phyloP scores from a whole-genome alignment of 352 stramenopile species.

The Phytophthora cactorum region DNA sequence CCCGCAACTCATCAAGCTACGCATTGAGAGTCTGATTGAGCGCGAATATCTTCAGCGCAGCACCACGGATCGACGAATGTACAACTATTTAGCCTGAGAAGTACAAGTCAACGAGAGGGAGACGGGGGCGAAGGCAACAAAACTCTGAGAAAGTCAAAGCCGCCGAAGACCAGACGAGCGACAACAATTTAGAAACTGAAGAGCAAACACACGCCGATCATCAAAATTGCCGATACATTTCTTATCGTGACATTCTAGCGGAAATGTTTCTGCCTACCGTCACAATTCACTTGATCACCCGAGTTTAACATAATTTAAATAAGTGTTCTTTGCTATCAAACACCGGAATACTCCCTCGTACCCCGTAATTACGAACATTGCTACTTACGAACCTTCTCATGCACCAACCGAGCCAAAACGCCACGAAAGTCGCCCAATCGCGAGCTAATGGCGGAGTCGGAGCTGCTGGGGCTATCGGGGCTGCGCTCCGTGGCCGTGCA shows the following conservation, averaged over 20 bases:
- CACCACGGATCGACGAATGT: constrained; percentile 92
- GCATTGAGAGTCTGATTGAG: constrained; percentile 99
- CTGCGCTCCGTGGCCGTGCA: constrained; percentile 64
- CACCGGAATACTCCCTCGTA: constrained; percentile 4
- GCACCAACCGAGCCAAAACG: constrained; percentile 10
- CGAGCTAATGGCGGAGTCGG: constrained; percentile 26
- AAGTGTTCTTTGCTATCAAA: neutral
- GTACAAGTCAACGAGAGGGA: constrained; percentile 8
- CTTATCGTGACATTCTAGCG: constrained; percentile 20
- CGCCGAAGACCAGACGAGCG: neutral
- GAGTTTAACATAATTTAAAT: neutral
- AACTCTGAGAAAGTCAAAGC: neutral
- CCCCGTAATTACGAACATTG: neutral
- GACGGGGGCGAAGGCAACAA: too few species aligned
- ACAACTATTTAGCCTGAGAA: constrained; percentile 97
- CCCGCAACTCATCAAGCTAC: constrained; percentile 97
- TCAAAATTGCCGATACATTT: neutral
- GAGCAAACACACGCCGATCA: neutral
- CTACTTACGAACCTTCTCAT: neutral
- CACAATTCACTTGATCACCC: neutral
- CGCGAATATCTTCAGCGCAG: constrained; percentile 98
- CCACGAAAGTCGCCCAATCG: constrained; percentile 24
- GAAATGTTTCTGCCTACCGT: neutral
- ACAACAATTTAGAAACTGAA: constrained; percentile 8
- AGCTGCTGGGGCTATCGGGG: constrained; percentile 26